Base-by-base conservation (phyloP, 441 rosid genomes). In the Breynia disticha region DNA sequence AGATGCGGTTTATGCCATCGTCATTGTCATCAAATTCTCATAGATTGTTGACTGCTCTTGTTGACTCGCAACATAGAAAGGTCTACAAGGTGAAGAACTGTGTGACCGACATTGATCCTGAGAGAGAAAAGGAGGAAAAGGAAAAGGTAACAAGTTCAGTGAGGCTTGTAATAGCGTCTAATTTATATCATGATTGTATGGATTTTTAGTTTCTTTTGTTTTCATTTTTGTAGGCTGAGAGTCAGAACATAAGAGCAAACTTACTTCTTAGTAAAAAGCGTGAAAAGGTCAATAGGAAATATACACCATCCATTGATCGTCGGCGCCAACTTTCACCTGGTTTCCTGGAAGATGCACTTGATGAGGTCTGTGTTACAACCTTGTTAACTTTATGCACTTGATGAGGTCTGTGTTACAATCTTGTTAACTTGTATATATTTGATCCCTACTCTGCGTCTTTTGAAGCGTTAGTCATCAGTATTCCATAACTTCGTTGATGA, bases 1-100 rank as follows among this genome's bases (percentile, higher is more conserved):
- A 93, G 81, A 84, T 93, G 97, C 80, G 80, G 67, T 93, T 86
- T 67, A 93, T 84, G 81, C 97, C 97, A 35, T 93, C 97, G 28
- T 93, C 99, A 18, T 70, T 93, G 62, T 51, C 91, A 50, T 93
- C 98, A 54, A 88, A 88, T 66, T 93, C 98, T 46, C 98, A 93
- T 51, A 72, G 87, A 67, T 67, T 83, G 64, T 73, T 93, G 85
- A 93, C 97, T 60, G 97, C 95, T 58, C 87, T 93, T 65, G 93
- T 93, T 66, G 98, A 93, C 65, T 84, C 95, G 39, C 87, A 86
- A 63, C 97, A 93, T 53, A 88, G 82, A 70, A 93, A 84, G 73
- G 71, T 63, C 53, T 82, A 70, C 63, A 93, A 86, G 71, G 97
- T 88, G 51, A 93, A 88, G 78, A 88, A 93, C 76, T 88, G 97